Evolutionary conservation across 148 eudicot species (phyloP), one percentile per base, ranked within the genome.

Genomic region (Hydrangea macrophylla): DNA sequence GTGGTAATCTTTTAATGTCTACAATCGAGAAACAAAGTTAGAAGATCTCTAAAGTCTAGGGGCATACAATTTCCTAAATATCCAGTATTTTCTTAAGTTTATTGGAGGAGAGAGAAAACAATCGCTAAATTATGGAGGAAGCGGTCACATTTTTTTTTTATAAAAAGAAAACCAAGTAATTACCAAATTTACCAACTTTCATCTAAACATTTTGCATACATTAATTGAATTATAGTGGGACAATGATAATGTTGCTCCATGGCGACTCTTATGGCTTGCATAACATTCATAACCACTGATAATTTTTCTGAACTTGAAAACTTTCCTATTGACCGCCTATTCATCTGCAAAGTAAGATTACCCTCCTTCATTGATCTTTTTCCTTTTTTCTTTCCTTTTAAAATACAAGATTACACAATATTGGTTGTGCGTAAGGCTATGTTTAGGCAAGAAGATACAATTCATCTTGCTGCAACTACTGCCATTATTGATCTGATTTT

Each of bases 361-460:
- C 2, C 22, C 20, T 17, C 3, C 53, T 11, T 48, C n/a, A 3
- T 18, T 48, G 17, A 48, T 11, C n/a, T 17, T 48, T 17, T 48
- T 22, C n/a, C 48, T 42, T 18, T n/a, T 42, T 18, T 42, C 48
- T 42, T 4, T 42, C 17, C 11, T 11, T 7, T 48, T 15, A 11
- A 48, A 30, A 37, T 73, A 71, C 66, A 85, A 86, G 86, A 79
- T 68, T 85, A 85, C 64, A 76, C 70, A 64, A 82, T 85, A 48
- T 76, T 85, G 71, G 89, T 82, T 62, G 64, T 85, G 56, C 70
- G 82, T 17, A 85, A 85, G 76, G 86, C 89, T 62, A 82, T 82
- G 86, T 85, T 85, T 68, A 85, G 77, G 54, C 81, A 78, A 74
- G 89, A 85, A 73, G 77, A 82, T 57, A 58, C 80, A 39, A 74